Evolutionary conservation across 2,329 filamentous ascomycete genomes (phyloP), one percentile per base, ranked within the genome.

Genomic region (Colletotrichum sp.): DNA sequence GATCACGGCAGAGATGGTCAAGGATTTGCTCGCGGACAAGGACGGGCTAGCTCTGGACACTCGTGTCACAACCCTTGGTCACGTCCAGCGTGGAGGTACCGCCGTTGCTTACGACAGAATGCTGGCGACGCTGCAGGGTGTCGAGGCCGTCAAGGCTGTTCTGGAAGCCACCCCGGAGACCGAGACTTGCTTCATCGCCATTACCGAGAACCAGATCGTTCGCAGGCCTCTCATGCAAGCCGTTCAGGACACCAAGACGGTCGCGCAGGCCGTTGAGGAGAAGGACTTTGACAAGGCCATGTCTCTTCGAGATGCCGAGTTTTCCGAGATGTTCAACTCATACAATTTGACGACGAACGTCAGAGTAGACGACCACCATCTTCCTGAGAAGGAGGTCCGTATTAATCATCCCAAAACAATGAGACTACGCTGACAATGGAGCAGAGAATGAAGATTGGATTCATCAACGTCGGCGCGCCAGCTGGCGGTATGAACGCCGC

Each of bases 401-500:
- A 9, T 13, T 21, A 8, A 8, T 8, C 36, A 8, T 6, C 21
- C 15, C n/a, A 6, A 21, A 39, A 24, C 16, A 18, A 68, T 67
- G 55, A 36, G 76, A 70, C 16, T 26, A 32, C 30, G 63, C 83
- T 88, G 75, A 88, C 79, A 39, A 8, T 52, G 49, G 49, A 28
- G 18, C 78, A 96, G 94, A 92, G 93, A 79, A 96, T 99, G 95
- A 93, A 93, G 79, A 95, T 99, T 81, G 97, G 95, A 65, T 98
- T 99, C 82, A 95, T 99, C 85, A 98, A 99, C 81, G 96, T 99
- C 28, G 97, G 97, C 81, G 97, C 97, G 15, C 97, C 97, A 9
- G 97, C 97, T 34, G 97, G 97, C 85, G 97, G 97, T 81, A 99
- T 99, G 95, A 99, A 99, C 85, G 96, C 96, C 32, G 97, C 97